These are phyloP conservation scores for Zymoseptoria tritici DNA, from an alignment of 2,329 filamentous ascomycete genomes.

Conservation along the genomic window DNA sequence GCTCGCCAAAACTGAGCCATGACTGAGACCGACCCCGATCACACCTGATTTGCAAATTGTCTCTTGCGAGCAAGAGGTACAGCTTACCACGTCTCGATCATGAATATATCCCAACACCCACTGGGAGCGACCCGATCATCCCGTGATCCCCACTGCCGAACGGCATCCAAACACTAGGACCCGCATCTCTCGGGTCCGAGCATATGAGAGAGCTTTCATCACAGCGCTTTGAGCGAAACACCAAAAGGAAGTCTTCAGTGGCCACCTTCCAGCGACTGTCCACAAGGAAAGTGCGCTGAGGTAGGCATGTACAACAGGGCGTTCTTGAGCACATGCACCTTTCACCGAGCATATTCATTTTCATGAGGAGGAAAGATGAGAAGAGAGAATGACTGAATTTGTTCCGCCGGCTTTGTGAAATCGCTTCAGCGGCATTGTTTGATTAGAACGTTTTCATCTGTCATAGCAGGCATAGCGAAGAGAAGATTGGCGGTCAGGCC, in stretches of 20 bases:
- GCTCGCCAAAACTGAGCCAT: slow-evolving; percentile 11
- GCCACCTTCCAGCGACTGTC: slow-evolving; percentile 6
- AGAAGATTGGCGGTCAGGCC: neutral
- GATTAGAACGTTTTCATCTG: neutral
- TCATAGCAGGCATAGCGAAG: slow-evolving; percentile 7
- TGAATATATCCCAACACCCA: neutral
- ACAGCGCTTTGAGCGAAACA: slow-evolving; percentile 9
- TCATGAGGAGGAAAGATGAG: neutral
- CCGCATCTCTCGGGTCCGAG: slow-evolving; percentile 4
- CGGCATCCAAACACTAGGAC: neutral
- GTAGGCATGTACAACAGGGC: slow-evolving; percentile 15
- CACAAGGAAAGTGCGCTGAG: slow-evolving; percentile 6
- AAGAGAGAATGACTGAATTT: neutral
- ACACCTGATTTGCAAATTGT: slow-evolving; percentile 9
- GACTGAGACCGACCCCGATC: neutral
- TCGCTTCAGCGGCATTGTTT: neutral
- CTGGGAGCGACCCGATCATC: neutral
- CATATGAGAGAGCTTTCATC: slow-evolving; percentile 12
- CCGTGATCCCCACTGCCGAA: neutral
- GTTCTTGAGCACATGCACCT: slow-evolving; percentile 1
- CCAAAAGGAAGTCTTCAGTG: slow-evolving; percentile 8
- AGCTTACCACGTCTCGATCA: slow-evolving; percentile 8
- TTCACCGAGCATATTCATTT: neutral
- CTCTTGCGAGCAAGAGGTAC: slow-evolving; percentile 14
- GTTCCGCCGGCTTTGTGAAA: neutral